A percentile compares a stretch with the other conserved stretches of the same genome.
Evolutionary conservation across 768 basidiomycete species (phyloP).

Genomic region (Podaxis sp.): DNA sequence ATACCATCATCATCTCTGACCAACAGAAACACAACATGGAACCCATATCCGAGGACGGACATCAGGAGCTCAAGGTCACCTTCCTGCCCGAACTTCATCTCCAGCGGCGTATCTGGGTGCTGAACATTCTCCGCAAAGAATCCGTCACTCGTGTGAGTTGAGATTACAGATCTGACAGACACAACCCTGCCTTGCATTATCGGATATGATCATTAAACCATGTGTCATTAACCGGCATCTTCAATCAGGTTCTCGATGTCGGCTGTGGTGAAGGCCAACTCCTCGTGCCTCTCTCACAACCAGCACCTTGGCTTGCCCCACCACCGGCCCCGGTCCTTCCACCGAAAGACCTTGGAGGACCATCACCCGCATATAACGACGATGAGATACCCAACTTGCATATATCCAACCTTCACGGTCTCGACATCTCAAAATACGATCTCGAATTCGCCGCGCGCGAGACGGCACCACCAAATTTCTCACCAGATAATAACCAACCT

Average conservation of each 20-base stretch:
- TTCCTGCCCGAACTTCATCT: conserved; percentile 70
- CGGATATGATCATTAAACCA: not conserved
- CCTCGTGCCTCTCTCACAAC: conserved; percentile 67
- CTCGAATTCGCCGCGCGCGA: conserved; percentile 54
- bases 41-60: conserved; percentile 15
- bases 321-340: conserved; percentile 38
- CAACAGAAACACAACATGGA: conserved; percentile 1
- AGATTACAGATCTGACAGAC: too few relatives aligned
- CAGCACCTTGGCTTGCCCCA: conserved; percentile 66
- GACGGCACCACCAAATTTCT: conserved; percentile 39
- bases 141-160: conserved; percentile 50
- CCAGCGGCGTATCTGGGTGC: conserved; percentile 71
- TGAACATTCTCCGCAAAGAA: conserved; percentile 61
- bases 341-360: conserved; percentile 20
- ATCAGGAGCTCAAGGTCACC: conserved; percentile 49
- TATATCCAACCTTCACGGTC: conserved; percentile 55
- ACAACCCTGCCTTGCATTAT: not conserved
- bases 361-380: conserved; percentile 33
- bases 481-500: not conserved
- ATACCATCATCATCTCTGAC: too few relatives aligned
- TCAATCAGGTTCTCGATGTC: conserved; percentile 68
- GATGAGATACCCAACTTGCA: conserved; percentile 60
- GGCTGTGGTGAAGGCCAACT: conserved; percentile 85
- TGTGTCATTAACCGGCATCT: not conserved
- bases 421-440: conserved; percentile 60